A percentile compares a stretch with the other conserved stretches of the same genome.
phyloP scores from a whole-genome alignment of 73 alveolate species.

The Paramecium octaurelia region DNA sequence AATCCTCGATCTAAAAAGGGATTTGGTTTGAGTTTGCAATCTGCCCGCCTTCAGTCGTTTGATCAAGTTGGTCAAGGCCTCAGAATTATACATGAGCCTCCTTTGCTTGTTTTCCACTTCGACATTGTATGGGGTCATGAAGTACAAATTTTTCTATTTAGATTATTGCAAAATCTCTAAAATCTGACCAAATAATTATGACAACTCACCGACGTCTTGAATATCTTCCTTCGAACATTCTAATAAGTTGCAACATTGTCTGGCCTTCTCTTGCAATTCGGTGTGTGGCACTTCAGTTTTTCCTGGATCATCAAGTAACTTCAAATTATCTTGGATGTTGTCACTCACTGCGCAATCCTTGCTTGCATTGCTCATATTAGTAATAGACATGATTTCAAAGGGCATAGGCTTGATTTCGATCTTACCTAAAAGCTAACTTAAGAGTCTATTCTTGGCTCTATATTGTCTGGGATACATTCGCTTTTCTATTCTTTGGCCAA shows the following conservation, averaged over 20 bases:
- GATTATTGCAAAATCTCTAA: neutral
- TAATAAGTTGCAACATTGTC: neutral
- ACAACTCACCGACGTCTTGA: neutral
- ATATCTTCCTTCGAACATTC: neutral
- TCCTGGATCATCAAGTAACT: neutral
- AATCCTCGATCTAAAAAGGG: neutral
- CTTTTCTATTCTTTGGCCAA: neutral
- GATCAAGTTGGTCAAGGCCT: neutral
- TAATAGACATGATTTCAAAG: neutral
- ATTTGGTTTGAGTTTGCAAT: neutral
- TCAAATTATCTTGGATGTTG: neutral
- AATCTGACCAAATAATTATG: neutral
- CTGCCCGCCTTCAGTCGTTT: neutral
- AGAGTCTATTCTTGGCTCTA: neutral
- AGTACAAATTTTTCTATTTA: neutral
- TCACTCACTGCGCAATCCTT: neutral
- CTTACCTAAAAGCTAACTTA: neutral
- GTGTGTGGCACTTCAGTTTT: neutral
- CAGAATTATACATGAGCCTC: neutral
- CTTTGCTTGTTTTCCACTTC: neutral
- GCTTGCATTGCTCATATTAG: neutral
- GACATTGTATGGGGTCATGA: neutral
- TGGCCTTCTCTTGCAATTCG: neutral
- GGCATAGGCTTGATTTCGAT: conserved; percentile 8
- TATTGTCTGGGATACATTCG: neutral